Conservation (phyloP, 1,139 yeast genomes). For the Hyphopichia burtonii region DNA sequence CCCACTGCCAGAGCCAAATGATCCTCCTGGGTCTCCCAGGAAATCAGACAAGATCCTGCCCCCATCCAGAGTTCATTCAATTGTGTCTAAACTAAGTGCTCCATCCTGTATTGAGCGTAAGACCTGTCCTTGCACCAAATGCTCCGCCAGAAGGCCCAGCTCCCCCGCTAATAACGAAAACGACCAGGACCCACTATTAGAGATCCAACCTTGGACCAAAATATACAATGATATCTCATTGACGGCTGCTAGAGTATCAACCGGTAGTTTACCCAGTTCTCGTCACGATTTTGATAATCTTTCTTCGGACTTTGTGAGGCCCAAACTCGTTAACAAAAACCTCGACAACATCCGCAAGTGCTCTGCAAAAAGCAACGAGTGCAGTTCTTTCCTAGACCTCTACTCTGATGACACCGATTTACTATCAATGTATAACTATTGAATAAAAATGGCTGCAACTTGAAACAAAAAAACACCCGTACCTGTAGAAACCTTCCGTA, state of each 20-base stretch:
- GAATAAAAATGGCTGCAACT: not conserved
- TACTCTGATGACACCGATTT: not conserved
- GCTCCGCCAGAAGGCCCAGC: not conserved
- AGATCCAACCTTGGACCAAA: constrained; percentile 28
- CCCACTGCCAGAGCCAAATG: too few relatives aligned
- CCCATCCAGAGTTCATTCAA: constrained; percentile 5
- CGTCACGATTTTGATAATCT: constrained; percentile 19
- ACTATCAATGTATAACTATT: constrained; percentile 2
- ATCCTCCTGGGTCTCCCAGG: too few relatives aligned
- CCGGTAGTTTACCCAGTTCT: constrained; percentile 32
- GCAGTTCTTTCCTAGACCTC: not conserved
- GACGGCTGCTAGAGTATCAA: constrained; percentile 51
- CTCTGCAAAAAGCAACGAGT: not conserved
- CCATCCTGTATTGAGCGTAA: constrained; percentile 1
- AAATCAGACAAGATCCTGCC: too few relatives aligned
- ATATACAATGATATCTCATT: constrained; percentile 48
- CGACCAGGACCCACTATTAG: not conserved
- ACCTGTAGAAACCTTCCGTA: too few relatives aligned
- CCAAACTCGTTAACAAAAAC: not conserved
- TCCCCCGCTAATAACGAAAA: not conserved
- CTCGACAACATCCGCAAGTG: not conserved
- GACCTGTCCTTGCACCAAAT: constrained; percentile 1
- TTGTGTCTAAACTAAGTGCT: constrained; percentile 6
- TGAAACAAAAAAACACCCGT: not conserved
- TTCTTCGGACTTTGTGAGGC: constrained; percentile 29